Evolutionary conservation across 768 basidiomycete genomes (phyloP).

Genomic region (Pleurotus platypus): DNA sequence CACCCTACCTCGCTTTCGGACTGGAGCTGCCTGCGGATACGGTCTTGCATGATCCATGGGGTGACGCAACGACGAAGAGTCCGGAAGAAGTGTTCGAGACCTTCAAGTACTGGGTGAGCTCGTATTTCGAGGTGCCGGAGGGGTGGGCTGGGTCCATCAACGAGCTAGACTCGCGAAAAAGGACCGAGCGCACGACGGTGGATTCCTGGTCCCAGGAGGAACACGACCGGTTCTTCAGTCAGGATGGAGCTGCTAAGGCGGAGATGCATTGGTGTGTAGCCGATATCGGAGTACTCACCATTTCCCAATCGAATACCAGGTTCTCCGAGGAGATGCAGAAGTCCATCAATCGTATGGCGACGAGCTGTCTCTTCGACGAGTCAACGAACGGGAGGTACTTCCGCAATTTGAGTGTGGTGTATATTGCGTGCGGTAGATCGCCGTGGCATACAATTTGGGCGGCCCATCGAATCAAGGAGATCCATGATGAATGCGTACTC

Average conservation of each 20-base stretch:
- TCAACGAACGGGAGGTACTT: background rate
- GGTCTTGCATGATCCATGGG: conserved; percentile 17
- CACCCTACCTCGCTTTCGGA: conserved; percentile 26
- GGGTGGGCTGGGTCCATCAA: conserved; percentile 8
- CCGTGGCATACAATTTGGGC: conserved; percentile 4
- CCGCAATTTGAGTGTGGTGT: background rate
- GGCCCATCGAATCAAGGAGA: background rate
- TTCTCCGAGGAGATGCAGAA: background rate
- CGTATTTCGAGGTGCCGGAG: conserved; percentile 16
- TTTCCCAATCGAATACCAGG: background rate
- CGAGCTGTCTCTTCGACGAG: conserved; percentile 3
- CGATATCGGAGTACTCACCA: background rate
- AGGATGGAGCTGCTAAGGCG: conserved; percentile 4
- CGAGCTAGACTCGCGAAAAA: conserved; percentile 19
- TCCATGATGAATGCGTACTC: background rate
- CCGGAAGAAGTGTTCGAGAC: conserved; percentile 5
- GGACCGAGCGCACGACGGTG: conserved; percentile 13
- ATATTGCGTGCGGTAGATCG: background rate
- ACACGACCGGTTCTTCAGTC: conserved; percentile 13
- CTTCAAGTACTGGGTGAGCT: conserved; percentile 9
- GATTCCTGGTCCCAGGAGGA: conserved; percentile 19
- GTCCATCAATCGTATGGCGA: background rate
- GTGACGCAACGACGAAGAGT: conserved; percentile 18
- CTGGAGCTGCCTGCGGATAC: conserved; percentile 16
- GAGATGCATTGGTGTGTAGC: background rate